Conservation (phyloP, 1,284 basidiomycete species). For the Ceratobasidium sp. region DNA sequence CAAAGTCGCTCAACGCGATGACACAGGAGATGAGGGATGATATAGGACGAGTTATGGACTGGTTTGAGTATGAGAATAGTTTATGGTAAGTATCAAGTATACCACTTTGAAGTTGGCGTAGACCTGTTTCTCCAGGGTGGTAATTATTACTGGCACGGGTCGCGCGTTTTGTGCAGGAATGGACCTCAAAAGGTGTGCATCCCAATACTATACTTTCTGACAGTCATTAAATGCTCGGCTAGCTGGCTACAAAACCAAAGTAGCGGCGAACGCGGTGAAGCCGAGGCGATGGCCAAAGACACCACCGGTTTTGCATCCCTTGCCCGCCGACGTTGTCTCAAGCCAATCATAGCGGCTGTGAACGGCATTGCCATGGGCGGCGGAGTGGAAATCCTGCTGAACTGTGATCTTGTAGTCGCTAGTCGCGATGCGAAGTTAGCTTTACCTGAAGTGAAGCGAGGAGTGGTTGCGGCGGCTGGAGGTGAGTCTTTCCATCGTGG, state of each 20-base stretch:
- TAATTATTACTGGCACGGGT: slow-evolving; percentile 82
- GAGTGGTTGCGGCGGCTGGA: slow-evolving; percentile 81
- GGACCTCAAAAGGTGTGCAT: slow-evolving; percentile 77
- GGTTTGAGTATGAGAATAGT: slow-evolving; percentile 81
- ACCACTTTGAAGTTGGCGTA: neutral
- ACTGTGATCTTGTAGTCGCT: slow-evolving; percentile 88
- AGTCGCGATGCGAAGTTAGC: slow-evolving; percentile 78
- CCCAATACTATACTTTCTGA: neutral
- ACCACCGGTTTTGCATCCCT: slow-evolving; percentile 81
- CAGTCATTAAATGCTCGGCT: slow-evolving; percentile 39
- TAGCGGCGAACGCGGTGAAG: slow-evolving; percentile 62
- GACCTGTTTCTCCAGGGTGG: slow-evolving; percentile 68
- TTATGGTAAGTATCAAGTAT: slow-evolving; percentile 69
- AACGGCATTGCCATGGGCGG: slow-evolving; percentile 86
- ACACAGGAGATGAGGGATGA: slow-evolving; percentile 70
- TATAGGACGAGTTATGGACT: slow-evolving; percentile 72
- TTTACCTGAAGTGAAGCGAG: slow-evolving; percentile 85
- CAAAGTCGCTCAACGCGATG: slow-evolving; percentile 58
- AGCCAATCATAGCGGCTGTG: slow-evolving; percentile 88
- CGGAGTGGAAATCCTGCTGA: slow-evolving; percentile 82
- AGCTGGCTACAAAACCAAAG: slow-evolving; percentile 71
- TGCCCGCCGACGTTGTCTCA: slow-evolving; percentile 76
- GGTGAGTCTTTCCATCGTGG: slow-evolving; percentile 61
- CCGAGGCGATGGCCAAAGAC: slow-evolving; percentile 58
- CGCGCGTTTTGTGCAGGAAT: slow-evolving; percentile 86